Percentiles rank a stretch among this genome's conserved stretches.
These are phyloP conservation scores for Fusarium humuli DNA, from an alignment of 2,329 filamentous ascomycete species.

Conservation along the genomic window DNA sequence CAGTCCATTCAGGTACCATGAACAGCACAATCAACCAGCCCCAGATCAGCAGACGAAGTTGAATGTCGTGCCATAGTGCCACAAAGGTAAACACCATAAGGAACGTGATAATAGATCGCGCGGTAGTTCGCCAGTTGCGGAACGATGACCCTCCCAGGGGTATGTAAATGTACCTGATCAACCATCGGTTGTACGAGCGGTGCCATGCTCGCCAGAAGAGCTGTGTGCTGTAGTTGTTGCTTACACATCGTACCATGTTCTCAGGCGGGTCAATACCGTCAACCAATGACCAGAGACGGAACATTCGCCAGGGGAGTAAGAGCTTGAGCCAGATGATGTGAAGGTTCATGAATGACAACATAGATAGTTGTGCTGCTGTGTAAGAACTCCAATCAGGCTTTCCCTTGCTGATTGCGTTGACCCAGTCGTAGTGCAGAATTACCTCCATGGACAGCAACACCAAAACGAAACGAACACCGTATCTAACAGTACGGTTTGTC, in stretches of 20 bases:
- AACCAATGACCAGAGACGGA: constrained; percentile 92
- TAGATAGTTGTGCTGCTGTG: constrained; percentile 85
- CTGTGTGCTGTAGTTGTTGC: constrained; percentile 90
- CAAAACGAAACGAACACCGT: constrained; percentile 84
- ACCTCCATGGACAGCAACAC: constrained; percentile 90
- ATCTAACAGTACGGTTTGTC: constrained; percentile 76
- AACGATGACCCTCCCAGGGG: constrained; percentile 81
- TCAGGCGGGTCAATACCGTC: constrained; percentile 96
- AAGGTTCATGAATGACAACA: constrained; percentile 95
- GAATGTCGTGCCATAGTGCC: constrained; percentile 97
- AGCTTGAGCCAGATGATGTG: constrained; percentile 98
- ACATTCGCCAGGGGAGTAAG: constrained; percentile 96
- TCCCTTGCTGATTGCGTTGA: constrained; percentile 88
- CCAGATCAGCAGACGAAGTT: constrained; percentile 91
- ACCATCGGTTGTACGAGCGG: constrained; percentile 93
- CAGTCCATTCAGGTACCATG: constrained; percentile 87
- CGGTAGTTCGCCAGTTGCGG: constrained; percentile 58
- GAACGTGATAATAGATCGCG: constrained; percentile 77
- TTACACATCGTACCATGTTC: constrained; percentile 98
- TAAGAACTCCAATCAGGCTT: constrained; percentile 84
- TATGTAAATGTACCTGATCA: constrained; percentile 92
- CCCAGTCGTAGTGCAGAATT: constrained; percentile 91
- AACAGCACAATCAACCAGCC: constrained; percentile 97
- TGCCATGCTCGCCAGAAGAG: constrained; percentile 98
- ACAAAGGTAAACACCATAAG: constrained; percentile 94